phyloP scores from a whole-genome alignment of 2,329 filamentous ascomycete genomes.

The Thelonectria discophora region DNA sequence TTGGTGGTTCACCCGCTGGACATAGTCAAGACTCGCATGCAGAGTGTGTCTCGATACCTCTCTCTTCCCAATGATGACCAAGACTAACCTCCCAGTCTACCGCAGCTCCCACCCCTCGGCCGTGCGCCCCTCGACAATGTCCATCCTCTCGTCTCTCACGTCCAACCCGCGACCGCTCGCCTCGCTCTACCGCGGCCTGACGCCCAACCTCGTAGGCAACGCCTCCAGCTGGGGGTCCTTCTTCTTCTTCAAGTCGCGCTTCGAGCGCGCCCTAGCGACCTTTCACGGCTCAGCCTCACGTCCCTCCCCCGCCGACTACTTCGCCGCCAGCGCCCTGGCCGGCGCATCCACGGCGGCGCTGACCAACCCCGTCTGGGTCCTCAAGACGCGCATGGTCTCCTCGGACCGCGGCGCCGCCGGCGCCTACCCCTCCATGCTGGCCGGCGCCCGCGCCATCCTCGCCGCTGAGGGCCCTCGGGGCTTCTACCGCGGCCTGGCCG shows the following conservation, averaged over 20 bases:
- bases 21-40: slow-evolving; percentile 94
- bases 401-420: slow-evolving; percentile 77
- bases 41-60: slow-evolving; percentile 70
- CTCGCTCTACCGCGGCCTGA: slow-evolving; percentile 87
- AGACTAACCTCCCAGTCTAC: slow-evolving; percentile 54
- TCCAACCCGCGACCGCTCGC: slow-evolving; percentile 64
- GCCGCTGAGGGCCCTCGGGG: slow-evolving; percentile 76
- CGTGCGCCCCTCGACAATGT: slow-evolving; percentile 57
- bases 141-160: slow-evolving; percentile 61
- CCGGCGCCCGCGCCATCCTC: slow-evolving; percentile 74
- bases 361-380: slow-evolving; percentile 97
- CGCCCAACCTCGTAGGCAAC: slow-evolving; percentile 91
- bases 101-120: slow-evolving; percentile 53
- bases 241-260: slow-evolving; percentile 77
- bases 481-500: slow-evolving; percentile 87
- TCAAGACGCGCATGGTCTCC: slow-evolving; percentile 97
- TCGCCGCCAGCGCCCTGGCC: slow-evolving; percentile 74
- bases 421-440: slow-evolving; percentile 81
- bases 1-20: slow-evolving; percentile 91
- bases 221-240: slow-evolving; percentile 91
- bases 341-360: slow-evolving; percentile 81
- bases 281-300: slow-evolving; percentile 27
- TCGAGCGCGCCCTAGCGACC: slow-evolving; percentile 58
- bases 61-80: neutral
- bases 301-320: slow-evolving; percentile 74